A percentile compares a stretch with the other conserved stretches of the same genome.
Evolutionary conservation across 78 protist species (phyloP).

Genomic region (Isochrysis galbana): DNA sequence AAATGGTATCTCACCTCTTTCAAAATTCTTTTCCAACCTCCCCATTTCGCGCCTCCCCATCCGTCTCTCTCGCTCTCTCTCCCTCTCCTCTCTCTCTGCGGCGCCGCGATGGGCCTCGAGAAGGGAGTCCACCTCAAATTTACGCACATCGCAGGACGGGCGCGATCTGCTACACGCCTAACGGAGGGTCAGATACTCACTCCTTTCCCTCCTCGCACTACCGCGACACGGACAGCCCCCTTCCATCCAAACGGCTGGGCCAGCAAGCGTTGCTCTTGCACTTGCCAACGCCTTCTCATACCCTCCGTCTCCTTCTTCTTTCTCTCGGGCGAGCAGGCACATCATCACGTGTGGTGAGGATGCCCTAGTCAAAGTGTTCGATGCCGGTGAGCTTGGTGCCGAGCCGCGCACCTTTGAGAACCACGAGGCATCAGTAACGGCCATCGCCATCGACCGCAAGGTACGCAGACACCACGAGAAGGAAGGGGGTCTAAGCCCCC

Average conservation of each 20-base stretch:
- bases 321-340: neutral
- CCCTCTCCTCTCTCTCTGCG: too few species aligned
- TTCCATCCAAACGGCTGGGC: too few species aligned
- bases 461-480: too few species aligned
- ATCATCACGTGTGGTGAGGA: neutral
- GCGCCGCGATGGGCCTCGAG: neutral
- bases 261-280: neutral
- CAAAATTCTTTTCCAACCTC: too few species aligned
- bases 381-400: neutral
- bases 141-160: neutral
- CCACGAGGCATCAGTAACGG: neutral
- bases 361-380: neutral
- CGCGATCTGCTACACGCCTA: neutral
- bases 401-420: conserved; percentile 12
- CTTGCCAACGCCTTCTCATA: neutral
- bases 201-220: too few species aligned
- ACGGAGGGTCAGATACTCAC: too few species aligned
- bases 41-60: too few species aligned
- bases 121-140: neutral
- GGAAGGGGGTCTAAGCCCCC: too few species aligned
- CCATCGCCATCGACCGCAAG: neutral
- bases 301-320: neutral
- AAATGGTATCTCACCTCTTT: too few species aligned
- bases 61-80: too few species aligned
- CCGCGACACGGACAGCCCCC: too few species aligned